Conservation (phyloP, 176 grass and related monocot genomes). For the Carex kokanica region DNA sequence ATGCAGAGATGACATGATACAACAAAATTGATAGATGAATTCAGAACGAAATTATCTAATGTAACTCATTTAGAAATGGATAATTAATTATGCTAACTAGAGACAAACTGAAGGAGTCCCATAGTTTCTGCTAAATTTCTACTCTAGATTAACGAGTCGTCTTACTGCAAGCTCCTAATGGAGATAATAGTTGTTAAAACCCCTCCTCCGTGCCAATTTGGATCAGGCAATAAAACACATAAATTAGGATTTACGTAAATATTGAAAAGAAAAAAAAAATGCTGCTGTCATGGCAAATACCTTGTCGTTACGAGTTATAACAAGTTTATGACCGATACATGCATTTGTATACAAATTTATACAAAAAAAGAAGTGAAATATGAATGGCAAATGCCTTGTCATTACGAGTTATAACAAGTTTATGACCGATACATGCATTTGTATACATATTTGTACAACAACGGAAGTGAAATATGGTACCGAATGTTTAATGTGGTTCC, state of each 20-base stretch:
- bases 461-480: neutral
- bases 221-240: neutral
- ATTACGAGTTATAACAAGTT: neutral
- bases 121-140: neutral
- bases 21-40: neutral
- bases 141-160: neutral
- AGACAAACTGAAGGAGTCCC: neutral
- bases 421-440: neutral
- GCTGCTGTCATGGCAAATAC: neutral
- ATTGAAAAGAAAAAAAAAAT: neutral
- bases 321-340: neutral
- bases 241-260: neutral
- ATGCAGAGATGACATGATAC: neutral
- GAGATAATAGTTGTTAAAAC: neutral
- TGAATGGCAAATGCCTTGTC: neutral
- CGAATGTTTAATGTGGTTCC: neutral
- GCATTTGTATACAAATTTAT: neutral
- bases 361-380: neutral
- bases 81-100: neutral
- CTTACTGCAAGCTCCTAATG: neutral
- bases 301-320: neutral
- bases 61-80: neutral
- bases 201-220: neutral
- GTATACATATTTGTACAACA: neutral
- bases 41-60: neutral